Conservation (phyloP, 2,329 filamentous ascomycete genomes). For the Claviceps sorghi region DNA sequence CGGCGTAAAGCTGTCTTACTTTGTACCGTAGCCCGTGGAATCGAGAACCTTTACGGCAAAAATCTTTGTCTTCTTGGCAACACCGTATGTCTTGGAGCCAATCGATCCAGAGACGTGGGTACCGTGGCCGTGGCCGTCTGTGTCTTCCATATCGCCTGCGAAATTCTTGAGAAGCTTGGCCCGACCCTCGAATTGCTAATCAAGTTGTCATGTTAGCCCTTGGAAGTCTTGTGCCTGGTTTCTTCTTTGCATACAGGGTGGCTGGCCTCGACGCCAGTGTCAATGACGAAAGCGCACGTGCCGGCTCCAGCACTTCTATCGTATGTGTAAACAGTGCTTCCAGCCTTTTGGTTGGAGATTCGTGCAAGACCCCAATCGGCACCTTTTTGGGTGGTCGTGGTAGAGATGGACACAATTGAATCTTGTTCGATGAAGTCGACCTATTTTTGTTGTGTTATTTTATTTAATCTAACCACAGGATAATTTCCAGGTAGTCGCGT, state of each 20-base stretch:
- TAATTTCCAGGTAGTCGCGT: background rate
- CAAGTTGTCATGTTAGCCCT: background rate
- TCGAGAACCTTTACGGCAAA: conserved; percentile 32
- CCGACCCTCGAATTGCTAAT: conserved; percentile 26
- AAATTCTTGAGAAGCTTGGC: conserved; percentile 26
- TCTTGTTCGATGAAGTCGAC: conserved; percentile 27
- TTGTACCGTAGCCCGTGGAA: conserved; percentile 21
- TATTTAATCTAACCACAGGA: background rate
- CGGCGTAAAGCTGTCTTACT: conserved; percentile 15
- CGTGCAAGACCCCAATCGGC: conserved; percentile 28
- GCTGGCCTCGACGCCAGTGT: conserved; percentile 25
- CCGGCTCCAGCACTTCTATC: conserved; percentile 23
- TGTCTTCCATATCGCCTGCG: conserved; percentile 18
- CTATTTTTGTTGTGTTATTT: conserved; percentile 3
- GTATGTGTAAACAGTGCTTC: conserved; percentile 20
- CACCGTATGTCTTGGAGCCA: conserved; percentile 26
- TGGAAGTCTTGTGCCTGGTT: background rate
- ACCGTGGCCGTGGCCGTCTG: conserved; percentile 31
- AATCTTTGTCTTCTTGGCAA: conserved; percentile 29
- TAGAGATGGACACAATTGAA: conserved; percentile 35
- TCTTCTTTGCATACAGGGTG: conserved; percentile 18
- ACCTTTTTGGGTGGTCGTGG: conserved; percentile 20
- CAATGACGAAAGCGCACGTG: conserved; percentile 30
- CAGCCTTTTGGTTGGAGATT: conserved; percentile 19
- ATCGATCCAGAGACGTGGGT: conserved; percentile 33